phyloP scores from a whole-genome alignment of 768 basidiomycete species.

The Coprinellus micaceus region DNA sequence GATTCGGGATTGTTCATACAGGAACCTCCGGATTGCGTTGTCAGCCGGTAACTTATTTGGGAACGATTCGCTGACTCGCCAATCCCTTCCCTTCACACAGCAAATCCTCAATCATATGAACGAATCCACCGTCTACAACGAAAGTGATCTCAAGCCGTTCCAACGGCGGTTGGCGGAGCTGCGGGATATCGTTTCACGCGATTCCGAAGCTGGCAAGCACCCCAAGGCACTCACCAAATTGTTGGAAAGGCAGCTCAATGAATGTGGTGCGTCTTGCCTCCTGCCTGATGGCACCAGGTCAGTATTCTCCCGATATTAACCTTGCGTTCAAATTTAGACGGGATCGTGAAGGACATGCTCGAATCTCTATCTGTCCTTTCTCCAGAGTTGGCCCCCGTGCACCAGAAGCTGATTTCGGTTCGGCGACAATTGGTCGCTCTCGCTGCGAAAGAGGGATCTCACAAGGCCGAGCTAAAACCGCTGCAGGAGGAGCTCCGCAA shows the following conservation, averaged over 20 bases:
- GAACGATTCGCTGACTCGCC: constrained; percentile 11
- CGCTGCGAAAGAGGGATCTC: constrained; percentile 81
- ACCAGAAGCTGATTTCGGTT: constrained; percentile 83
- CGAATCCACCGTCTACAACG: constrained; percentile 92
- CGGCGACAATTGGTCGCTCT: constrained; percentile 86
- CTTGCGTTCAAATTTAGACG: constrained; percentile 46
- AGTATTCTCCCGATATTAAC: background rate
- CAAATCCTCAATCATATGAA: constrained; percentile 95
- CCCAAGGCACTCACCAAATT: constrained; percentile 85
- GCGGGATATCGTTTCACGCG: constrained; percentile 80
- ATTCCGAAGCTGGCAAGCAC: constrained; percentile 77
- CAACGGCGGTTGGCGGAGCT: constrained; percentile 76
- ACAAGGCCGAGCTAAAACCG: constrained; percentile 85
- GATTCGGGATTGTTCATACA: constrained; percentile 14
- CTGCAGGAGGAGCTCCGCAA: constrained; percentile 89
- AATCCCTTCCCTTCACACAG: constrained; percentile 52
- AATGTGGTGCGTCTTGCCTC: constrained; percentile 68
- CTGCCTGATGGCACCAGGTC: background rate
- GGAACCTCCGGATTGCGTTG: too few species aligned
- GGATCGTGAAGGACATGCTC: constrained; percentile 71
- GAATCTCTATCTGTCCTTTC: constrained; percentile 85
- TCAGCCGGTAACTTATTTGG: too few species aligned
- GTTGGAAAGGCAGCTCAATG: constrained; percentile 85
- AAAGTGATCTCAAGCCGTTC: constrained; percentile 86
- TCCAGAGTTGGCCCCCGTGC: constrained; percentile 84